Conservation (phyloP, 352 stramenopile genomes). For the Phytophthora lateralis region DNA sequence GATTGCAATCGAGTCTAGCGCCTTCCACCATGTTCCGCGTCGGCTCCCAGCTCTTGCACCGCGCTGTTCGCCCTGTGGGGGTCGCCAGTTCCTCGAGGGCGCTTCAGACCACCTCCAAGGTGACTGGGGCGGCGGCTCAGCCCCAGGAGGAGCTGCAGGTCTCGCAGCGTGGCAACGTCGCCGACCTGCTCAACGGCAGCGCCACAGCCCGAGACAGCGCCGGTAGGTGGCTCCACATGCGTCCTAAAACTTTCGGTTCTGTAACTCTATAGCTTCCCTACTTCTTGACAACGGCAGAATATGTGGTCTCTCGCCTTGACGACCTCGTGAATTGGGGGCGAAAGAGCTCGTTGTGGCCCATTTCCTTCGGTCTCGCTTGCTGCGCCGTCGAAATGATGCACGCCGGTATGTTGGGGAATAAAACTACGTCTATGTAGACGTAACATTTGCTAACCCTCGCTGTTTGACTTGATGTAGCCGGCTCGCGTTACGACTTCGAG, state of each 20-base stretch:
- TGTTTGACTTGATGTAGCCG: conserved; percentile 22
- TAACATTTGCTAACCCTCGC: background rate
- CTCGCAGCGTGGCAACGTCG: conserved; percentile 64
- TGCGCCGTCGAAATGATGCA: conserved; percentile 99
- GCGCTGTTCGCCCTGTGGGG: background rate
- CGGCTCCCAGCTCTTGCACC: conserved; percentile 17
- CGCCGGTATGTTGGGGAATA: conserved; percentile 41
- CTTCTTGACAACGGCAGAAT: conserved; percentile 74
- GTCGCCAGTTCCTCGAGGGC: conserved; percentile 12
- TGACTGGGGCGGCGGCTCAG: conserved; percentile 6
- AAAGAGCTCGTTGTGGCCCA: conserved; percentile 97
- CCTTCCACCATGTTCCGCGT: conserved; percentile 19
- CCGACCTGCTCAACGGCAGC: conserved; percentile 72
- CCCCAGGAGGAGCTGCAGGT: conserved; percentile 16
- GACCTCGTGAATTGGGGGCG: conserved; percentile 99
- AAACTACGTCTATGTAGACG: background rate
- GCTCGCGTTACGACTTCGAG: conserved; percentile 97
- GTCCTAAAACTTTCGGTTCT: background rate
- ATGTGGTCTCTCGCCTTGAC: conserved; percentile 79
- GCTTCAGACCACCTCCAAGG: conserved; percentile 14
- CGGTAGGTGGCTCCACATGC: conserved; percentile 42
- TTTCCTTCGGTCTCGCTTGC: conserved; percentile 99
- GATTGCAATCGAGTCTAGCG: conserved; percentile 9
- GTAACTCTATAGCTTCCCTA: background rate
- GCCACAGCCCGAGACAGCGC: conserved; percentile 76